Percentiles rank a stretch among this genome's conserved stretches.
Evolutionary conservation across 2,329 filamentous ascomycete species (phyloP).

Genomic region (Epichloe sp.): DNA sequence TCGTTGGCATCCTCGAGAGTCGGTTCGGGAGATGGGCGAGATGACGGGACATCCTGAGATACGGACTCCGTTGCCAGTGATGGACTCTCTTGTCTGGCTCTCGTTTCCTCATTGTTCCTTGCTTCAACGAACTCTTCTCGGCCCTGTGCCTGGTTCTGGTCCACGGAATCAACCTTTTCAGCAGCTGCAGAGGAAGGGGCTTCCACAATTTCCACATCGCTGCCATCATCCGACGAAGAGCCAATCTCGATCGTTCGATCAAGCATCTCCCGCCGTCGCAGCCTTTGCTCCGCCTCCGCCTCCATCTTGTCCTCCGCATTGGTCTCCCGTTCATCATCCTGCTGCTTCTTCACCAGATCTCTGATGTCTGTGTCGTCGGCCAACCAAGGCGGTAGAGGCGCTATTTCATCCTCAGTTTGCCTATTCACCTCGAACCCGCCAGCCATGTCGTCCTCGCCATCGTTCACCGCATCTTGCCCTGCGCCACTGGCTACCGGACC

Average conservation of each 20-base stretch:
- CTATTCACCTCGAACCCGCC: slow-evolving; percentile 52
- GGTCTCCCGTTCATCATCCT: slow-evolving; percentile 42
- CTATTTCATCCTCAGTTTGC: slow-evolving; percentile 29
- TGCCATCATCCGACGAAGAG: slow-evolving; percentile 45
- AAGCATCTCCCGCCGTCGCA: slow-evolving; percentile 27
- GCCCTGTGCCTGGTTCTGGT: slow-evolving; percentile 6
- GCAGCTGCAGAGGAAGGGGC: slow-evolving; percentile 21
- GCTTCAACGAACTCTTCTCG: neutral
- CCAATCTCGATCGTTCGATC: slow-evolving; percentile 48
- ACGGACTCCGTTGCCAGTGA: slow-evolving; percentile 12
- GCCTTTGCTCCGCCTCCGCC: slow-evolving; percentile 41
- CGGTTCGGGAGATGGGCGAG: slow-evolving; percentile 4
- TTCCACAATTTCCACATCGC: slow-evolving; percentile 45
- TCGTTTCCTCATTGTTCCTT: neutral
- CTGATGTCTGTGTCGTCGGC: slow-evolving; percentile 51
- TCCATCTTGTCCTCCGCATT: slow-evolving; percentile 50
- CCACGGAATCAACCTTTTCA: neutral
- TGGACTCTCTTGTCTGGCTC: neutral
- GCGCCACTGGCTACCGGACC: slow-evolving; percentile 11
- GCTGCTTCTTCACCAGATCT: slow-evolving; percentile 46
- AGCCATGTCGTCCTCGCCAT: slow-evolving; percentile 35
- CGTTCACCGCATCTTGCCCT: slow-evolving; percentile 11
- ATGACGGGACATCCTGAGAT: slow-evolving; percentile 25
- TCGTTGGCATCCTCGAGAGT: neutral
- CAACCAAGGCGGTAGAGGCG: slow-evolving; percentile 68